Base-by-base conservation (phyloP, 768 basidiomycete species). In the Grammothele lineata region DNA sequence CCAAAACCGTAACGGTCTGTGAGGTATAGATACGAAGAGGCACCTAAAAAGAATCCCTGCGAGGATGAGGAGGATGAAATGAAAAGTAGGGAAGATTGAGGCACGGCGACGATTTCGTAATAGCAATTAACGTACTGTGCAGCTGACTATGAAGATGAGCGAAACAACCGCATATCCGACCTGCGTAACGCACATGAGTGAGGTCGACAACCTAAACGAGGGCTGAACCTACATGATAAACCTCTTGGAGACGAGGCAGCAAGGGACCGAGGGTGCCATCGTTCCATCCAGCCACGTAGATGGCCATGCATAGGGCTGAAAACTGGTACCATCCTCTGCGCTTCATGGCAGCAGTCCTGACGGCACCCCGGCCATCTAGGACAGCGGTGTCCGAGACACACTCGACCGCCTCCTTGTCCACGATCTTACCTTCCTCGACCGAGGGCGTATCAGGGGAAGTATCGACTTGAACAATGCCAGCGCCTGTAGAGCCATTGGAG, bases 261-360 rank as follows among this genome's bases (percentile, higher is more conserved):
- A 91, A 64, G 0, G 88, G 85, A 3, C 88, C 87, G 14, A 76
- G 73, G 0, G 80, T 74, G 11, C 80, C 81, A 61, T 87, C 86
- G 53, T 81, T 85, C 85, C 86, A 90, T n/a, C 87, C 87, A 15
- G 70, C 71, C 9, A 85, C 66, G 44, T 79, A 80, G 37, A 82
- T 45, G 4, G 70, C 64, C 67, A 71, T 77, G 52, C 80, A 83
- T 22, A 83, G 64, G 1, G 80, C 62, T n/a, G 63, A 46, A 45
- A 81, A 75, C 51, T 85, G 81, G 21, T 80, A 60, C 37, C 40
- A 40, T 6, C 24, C 42, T 15, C 23, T 43, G 15, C 45, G 45
- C 12, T 38, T 40, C 45, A 47, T 47, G 0, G 41, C 24, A 5
- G 50, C 10, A 26, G 40, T n/a, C n/a, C n/a, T 18, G 19, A 19